Conservation (phyloP, 495 filamentous ascomycete species). For the Trichoderma reesei region DNA sequence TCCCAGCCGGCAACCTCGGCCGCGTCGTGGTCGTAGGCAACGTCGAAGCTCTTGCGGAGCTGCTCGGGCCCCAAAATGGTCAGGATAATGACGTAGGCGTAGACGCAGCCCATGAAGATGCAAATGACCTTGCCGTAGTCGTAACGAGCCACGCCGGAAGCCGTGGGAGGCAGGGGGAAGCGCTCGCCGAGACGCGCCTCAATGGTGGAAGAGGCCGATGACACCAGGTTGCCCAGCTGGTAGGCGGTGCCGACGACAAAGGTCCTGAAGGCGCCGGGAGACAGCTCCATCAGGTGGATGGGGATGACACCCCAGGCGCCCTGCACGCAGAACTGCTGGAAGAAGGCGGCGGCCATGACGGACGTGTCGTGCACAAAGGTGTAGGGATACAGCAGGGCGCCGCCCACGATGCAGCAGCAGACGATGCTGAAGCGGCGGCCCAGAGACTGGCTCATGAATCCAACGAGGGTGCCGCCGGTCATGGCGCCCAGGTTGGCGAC, state of each 20-base stretch:
- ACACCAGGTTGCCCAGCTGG: slow-evolving; percentile 78
- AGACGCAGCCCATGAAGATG: slow-evolving; percentile 92
- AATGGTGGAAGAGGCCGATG: slow-evolving; percentile 71
- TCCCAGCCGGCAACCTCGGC: slow-evolving; percentile 40
- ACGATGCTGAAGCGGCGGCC: slow-evolving; percentile 77
- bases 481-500: slow-evolving; percentile 79
- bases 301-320: slow-evolving; percentile 79
- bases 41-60: slow-evolving; percentile 53
- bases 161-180: slow-evolving; percentile 57
- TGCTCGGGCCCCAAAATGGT: slow-evolving; percentile 72
- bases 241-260: slow-evolving; percentile 78
- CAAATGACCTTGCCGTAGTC: slow-evolving; percentile 85
- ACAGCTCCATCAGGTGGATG: slow-evolving; percentile 82
- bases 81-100: slow-evolving; percentile 65
- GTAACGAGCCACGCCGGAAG: slow-evolving; percentile 43
- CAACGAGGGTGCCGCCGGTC: slow-evolving; percentile 63
- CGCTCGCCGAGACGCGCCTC: slow-evolving; percentile 72
- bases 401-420: slow-evolving; percentile 64
- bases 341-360: slow-evolving; percentile 79
- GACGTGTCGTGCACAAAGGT: slow-evolving; percentile 48
- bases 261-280: slow-evolving; percentile 70
- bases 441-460: slow-evolving; percentile 72
- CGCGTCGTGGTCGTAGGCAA: slow-evolving; percentile 55
- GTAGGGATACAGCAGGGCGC: slow-evolving; percentile 74
- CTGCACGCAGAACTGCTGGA: slow-evolving; percentile 85